These are phyloP conservation scores for Plasmodium ovale DNA, from an alignment of 169 alveolate genomes.

Conservation along the genomic window DNA sequence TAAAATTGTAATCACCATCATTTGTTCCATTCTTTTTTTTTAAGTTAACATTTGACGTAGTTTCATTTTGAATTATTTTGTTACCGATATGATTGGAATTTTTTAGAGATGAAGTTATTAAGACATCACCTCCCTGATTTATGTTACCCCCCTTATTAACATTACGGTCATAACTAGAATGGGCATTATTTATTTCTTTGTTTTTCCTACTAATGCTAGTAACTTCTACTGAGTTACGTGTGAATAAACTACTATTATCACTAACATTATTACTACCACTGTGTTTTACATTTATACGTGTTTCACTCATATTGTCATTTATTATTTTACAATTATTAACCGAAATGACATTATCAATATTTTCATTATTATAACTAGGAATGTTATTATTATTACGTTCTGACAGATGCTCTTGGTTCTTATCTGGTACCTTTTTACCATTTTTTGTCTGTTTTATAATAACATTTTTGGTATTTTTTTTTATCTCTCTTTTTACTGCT, in stretches of 20 bases:
- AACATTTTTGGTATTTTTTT: not conserved
- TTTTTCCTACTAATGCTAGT: not conserved
- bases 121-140: not conserved
- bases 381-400: not conserved
- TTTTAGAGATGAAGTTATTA: not conserved
- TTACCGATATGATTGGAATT: not conserved
- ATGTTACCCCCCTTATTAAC: not conserved
- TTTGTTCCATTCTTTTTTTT: constrained; percentile 5
- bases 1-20: constrained; percentile 11
- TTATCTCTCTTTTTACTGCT: constrained; percentile 18
- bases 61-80: not conserved
- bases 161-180: constrained; percentile 7
- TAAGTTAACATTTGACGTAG: not conserved
- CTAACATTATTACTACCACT: not conserved
- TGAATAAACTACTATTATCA: constrained; percentile 15
- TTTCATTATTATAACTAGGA: not conserved
- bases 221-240: constrained; percentile 8
- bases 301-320: no score
- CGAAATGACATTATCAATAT: not conserved
- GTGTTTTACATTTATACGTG: no score
- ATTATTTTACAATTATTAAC: not conserved
- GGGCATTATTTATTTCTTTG: not conserved
- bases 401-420: not conserved
- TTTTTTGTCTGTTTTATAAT: not conserved
- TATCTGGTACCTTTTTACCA: constrained; percentile 1